Evolutionary conservation across 1,284 basidiomycete species (phyloP).

Genomic region (Testicularia cyperi): DNA sequence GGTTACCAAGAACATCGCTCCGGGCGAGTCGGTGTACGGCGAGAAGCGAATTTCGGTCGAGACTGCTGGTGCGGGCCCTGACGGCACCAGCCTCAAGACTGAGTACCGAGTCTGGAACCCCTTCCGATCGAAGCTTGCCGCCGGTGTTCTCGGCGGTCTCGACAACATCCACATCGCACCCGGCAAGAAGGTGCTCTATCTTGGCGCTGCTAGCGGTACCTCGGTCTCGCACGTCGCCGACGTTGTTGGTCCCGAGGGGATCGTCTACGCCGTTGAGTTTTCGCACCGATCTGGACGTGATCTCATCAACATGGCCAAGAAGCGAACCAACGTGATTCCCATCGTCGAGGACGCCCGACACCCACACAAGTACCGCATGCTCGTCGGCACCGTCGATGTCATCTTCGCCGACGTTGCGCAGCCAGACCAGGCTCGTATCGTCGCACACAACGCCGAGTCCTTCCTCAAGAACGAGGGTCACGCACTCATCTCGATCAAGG

Average conservation of each 20-base stretch:
- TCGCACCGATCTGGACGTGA: conserved; percentile 94
- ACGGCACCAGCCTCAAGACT: conserved; percentile 74
- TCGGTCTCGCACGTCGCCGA: conserved; percentile 98
- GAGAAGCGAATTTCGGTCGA: conserved; percentile 72
- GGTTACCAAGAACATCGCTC: conserved; percentile 95
- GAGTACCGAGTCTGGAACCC: conserved; percentile 99
- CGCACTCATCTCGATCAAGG: conserved; percentile 96
- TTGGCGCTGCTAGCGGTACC: conserved; percentile 93
- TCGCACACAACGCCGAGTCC: conserved; percentile 86
- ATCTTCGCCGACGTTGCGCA: conserved; percentile 94
- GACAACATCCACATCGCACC: conserved; percentile 92
- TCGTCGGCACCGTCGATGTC: conserved; percentile 56
- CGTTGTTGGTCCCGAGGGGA: conserved; percentile 93
- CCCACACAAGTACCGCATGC: conserved; percentile 63
- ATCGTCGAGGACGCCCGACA: conserved; percentile 97
- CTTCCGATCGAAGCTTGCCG: conserved; percentile 94
- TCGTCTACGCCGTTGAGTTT: conserved; percentile 98
- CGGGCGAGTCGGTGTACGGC: conserved; percentile 96
- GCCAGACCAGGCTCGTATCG: conserved; percentile 84
- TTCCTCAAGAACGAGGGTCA: conserved; percentile 96
- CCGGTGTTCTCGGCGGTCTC: conserved; percentile 92
- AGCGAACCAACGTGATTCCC: conserved; percentile 97
- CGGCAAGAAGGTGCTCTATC: conserved; percentile 93
- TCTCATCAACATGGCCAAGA: conserved; percentile 99
- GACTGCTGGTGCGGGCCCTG: conserved; percentile 66